Evolutionary conservation across 2,329 filamentous ascomycete genomes (phyloP).

Genomic region (Boeremia exigua): DNA sequence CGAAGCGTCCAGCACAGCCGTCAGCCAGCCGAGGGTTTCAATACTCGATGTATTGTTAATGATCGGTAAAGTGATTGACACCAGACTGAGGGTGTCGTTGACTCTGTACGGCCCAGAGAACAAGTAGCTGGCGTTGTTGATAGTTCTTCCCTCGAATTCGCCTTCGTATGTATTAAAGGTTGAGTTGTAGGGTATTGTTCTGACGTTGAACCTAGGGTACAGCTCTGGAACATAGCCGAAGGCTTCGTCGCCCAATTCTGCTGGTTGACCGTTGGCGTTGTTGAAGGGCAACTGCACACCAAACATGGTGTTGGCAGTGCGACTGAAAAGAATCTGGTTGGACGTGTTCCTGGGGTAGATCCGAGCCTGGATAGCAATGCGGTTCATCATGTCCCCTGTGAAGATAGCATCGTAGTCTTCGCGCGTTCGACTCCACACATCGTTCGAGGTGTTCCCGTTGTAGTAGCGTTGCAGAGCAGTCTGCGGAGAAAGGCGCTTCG

Average conservation of each 20-base stretch:
- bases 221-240: constrained; percentile 74
- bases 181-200: constrained; percentile 40
- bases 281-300: constrained; percentile 68
- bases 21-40: constrained; percentile 83
- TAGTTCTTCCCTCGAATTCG: constrained; percentile 49
- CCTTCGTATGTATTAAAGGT: constrained; percentile 48
- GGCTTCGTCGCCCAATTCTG: constrained; percentile 65
- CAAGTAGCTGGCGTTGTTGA: constrained; percentile 63
- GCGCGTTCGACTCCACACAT: constrained; percentile 67
- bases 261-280: constrained; percentile 62
- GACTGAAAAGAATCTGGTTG: constrained; percentile 49
- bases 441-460: constrained; percentile 58
- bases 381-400: constrained; percentile 57
- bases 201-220: constrained; percentile 80
- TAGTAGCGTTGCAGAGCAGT: constrained; percentile 59
- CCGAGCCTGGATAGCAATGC: constrained; percentile 70
- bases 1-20: constrained; percentile 72
- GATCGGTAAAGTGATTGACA: constrained; percentile 83
- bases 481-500: constrained; percentile 66
- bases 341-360: constrained; percentile 74
- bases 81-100: constrained; percentile 74
- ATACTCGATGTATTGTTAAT: constrained; percentile 67
- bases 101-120: constrained; percentile 77
- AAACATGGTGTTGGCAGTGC: constrained; percentile 56
- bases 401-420: constrained; percentile 77